Base-by-base conservation (phyloP, 83 land plant species). In the Larix sibirica region DNA sequence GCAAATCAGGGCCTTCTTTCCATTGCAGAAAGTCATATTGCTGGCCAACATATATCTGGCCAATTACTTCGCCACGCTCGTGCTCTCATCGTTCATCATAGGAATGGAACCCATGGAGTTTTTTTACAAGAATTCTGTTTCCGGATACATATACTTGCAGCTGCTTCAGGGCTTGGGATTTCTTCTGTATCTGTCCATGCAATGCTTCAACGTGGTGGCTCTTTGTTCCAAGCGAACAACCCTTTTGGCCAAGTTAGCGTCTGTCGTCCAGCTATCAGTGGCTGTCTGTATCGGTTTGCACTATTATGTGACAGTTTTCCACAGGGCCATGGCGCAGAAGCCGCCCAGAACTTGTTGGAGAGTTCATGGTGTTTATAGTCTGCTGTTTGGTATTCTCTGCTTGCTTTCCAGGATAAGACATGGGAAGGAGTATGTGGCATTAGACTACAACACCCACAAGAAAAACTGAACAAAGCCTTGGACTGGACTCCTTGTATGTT, bases 21-120 rank as follows among this genome's bases (percentile, higher is more conserved):
- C 88, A n/a, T 26, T 87, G 54, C 83, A 79, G 44, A 79, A 79
- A 24, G 70, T 87, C 74, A 50, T 87, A 56, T 65, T 87, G 4
- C 63, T 87, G 60, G 36, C 67, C 80, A 87, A 87, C 80, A 64
- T 85, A 7, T 87, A 87, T 62, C 58, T 87, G 58, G 83, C 88
- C 16, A 84, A 78, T 24, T 87, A 85, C 61, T 87, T 87, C 28
- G 83, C 78, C 17, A 77, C 74, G 13, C 84, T 85, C 38, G 40
- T 88, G 68, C 8, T 80, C 17, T 69, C 88, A 5, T 40, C 80
- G 2, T 81, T 85, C 74, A 73, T 80, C 82, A 13, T 87, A 4
- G 83, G 73, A 20, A 21, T 50, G 16, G 88, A 87, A 50, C 88
- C 88, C 70, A 85, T 87, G 88, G 86, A 28, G 28, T 84, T 87